A percentile compares a stretch with the other conserved stretches of the same genome.
Conservation (phyloP, 1,284 basidiomycete species). For the Polyporus tsugae region DNA sequence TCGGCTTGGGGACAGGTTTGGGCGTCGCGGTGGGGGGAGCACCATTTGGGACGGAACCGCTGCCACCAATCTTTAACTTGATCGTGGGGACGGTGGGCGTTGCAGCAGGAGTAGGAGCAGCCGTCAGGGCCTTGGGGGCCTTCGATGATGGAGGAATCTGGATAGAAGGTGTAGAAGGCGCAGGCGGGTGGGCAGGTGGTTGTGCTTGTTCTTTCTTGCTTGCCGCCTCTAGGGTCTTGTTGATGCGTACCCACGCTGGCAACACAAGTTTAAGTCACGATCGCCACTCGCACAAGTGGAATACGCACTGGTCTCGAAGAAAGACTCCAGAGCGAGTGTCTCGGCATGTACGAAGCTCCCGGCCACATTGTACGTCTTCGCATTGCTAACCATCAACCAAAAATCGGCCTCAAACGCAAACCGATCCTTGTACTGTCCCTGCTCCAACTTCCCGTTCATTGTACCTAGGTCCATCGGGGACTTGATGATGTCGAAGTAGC, state of each 20-base stretch:
- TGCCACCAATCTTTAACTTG: constrained; percentile 59
- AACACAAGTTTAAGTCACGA: neutral
- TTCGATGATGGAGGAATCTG: constrained; percentile 34
- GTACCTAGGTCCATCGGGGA: constrained; percentile 96
- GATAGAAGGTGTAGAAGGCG: constrained; percentile 8
- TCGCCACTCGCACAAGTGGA: constrained; percentile 11
- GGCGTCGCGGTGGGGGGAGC: constrained; percentile 25
- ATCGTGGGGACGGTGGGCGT: constrained; percentile 58
- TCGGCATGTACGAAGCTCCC: constrained; percentile 82
- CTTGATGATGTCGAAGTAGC: constrained; percentile 92
- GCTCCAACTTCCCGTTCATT: constrained; percentile 87
- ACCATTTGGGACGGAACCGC: constrained; percentile 40
- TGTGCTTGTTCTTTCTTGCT: constrained; percentile 48
- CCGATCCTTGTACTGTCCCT: constrained; percentile 87
- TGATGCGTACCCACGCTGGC: constrained; percentile 79
- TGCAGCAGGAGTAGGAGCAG: constrained; percentile 40
- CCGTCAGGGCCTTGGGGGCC: constrained; percentile 41
- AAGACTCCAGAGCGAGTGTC: constrained; percentile 79
- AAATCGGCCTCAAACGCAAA: constrained; percentile 90
- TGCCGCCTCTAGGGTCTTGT: constrained; percentile 73
- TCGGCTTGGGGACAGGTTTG: constrained; percentile 46
- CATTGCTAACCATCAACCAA: constrained; percentile 88
- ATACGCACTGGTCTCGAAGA: constrained; percentile 85
- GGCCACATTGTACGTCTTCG: constrained; percentile 84
- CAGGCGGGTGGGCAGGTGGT: constrained; percentile 30